Evolutionary conservation across 164 flowering plant genomes (phyloP).

Genomic region (Paratinospora sagittata): DNA sequence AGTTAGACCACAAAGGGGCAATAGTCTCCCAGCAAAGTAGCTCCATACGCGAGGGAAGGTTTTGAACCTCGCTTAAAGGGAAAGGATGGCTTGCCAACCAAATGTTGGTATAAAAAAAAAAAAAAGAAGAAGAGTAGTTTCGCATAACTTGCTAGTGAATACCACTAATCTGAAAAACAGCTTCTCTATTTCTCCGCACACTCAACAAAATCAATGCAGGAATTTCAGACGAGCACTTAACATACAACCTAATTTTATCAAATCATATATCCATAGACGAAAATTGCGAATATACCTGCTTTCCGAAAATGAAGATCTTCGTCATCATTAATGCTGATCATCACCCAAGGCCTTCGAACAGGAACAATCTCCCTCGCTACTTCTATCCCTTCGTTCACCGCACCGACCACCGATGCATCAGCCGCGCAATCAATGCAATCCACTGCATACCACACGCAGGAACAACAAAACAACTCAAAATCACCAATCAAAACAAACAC

Average conservation of each 20-base stretch:
- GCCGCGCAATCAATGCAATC: conserved; percentile 91
- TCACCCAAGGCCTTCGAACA: conserved; percentile 72
- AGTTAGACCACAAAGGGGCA: too few species aligned
- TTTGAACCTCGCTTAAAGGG: too few species aligned
- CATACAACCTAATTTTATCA: background rate
- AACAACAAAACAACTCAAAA: background rate
- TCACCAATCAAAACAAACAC: background rate
- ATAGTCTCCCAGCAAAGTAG: too few species aligned
- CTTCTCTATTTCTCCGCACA: background rate
- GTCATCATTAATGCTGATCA: conserved; percentile 80
- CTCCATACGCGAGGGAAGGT: too few species aligned
- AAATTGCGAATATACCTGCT: conserved; percentile 42
- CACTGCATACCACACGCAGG: conserved; percentile 29
- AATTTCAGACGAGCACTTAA: background rate
- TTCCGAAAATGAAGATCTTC: conserved; percentile 84
- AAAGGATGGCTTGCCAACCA: too few species aligned
- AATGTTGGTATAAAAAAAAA: too few species aligned
- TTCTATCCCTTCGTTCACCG: conserved; percentile 74
- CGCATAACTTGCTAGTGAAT: background rate
- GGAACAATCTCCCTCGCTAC: conserved; percentile 47
- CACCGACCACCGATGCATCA: conserved; percentile 65
- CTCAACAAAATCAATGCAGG: background rate
- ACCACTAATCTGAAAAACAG: background rate
- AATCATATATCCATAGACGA: background rate
- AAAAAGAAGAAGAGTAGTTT: background rate